phyloP scores from a whole-genome alignment of 805 yeast genomes.

The Cyberlindnera saturnus region DNA sequence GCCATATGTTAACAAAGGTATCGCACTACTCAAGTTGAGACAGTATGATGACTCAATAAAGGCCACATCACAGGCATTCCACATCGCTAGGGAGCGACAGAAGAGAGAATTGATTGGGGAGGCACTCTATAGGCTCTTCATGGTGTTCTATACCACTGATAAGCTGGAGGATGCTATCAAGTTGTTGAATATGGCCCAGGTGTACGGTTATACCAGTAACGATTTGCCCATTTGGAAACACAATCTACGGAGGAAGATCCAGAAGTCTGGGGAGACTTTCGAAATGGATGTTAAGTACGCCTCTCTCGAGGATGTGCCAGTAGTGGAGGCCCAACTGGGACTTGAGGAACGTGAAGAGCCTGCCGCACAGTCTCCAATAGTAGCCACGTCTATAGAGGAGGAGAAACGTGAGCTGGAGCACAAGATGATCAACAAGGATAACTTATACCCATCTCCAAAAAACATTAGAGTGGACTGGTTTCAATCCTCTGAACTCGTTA shows the following conservation, averaged over 20 bases:
- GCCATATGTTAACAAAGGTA: constrained; percentile 40
- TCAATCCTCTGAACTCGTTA: constrained; percentile 53
- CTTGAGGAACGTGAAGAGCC: background rate
- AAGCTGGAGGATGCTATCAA: constrained; percentile 32
- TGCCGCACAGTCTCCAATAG: background rate
- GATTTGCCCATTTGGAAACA: constrained; percentile 15
- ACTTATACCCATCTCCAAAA: constrained; percentile 21
- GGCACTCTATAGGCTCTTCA: constrained; percentile 40
- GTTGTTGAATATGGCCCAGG: constrained; percentile 35
- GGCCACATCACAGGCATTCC: constrained; percentile 37
- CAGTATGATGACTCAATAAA: constrained; percentile 37
- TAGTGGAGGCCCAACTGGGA: background rate
- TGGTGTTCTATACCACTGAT: constrained; percentile 34
- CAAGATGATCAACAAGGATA: constrained; percentile 20
- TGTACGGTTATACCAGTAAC: constrained; percentile 28
- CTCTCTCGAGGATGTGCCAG: constrained; percentile 7
- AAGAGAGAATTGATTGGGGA: constrained; percentile 36
- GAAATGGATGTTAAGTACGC: constrained; percentile 6
- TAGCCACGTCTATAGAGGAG: constrained; percentile 4
- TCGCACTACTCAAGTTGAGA: constrained; percentile 36
- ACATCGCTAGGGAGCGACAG: constrained; percentile 34
- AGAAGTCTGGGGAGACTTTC: constrained; percentile 7
- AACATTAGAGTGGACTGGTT: constrained; percentile 60
- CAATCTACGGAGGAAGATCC: constrained; percentile 16
- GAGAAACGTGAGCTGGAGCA: constrained; percentile 17